phyloP scores from a whole-genome alignment of 345 rosid genomes.

The Litchi chinensis region DNA sequence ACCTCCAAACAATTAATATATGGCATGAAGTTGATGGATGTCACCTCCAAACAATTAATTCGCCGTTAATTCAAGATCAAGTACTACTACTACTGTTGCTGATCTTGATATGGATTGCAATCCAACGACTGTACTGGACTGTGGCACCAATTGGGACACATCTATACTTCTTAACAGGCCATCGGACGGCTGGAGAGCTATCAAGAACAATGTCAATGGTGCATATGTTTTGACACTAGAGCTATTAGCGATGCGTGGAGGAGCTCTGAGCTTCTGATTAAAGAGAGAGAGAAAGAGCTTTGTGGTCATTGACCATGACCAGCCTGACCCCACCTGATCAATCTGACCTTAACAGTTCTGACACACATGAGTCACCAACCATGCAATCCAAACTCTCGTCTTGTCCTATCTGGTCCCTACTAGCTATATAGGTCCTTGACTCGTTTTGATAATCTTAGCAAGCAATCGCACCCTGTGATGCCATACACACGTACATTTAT shows the following conservation, averaged over 20 bases:
- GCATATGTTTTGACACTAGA: slow-evolving; percentile 39
- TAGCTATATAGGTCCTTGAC: not conserved
- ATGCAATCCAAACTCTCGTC: not conserved
- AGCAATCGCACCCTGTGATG: slow-evolving; percentile 37
- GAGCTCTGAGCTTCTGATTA: slow-evolving; percentile 37
- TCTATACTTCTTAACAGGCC: slow-evolving; percentile 42
- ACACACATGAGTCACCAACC: slow-evolving; percentile 11
- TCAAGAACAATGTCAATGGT: slow-evolving; percentile 35
- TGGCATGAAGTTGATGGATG: slow-evolving; percentile 59
- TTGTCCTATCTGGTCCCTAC: not conserved
- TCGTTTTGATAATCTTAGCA: not conserved
- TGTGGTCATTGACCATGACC: slow-evolving; percentile 48
- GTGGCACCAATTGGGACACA: slow-evolving; percentile 51
- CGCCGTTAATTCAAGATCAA: slow-evolving; percentile 15
- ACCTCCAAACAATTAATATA: slow-evolving; percentile 23
- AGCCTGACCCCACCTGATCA: slow-evolving; percentile 1
- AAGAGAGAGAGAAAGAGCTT: slow-evolving; percentile 46
- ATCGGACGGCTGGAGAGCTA: slow-evolving; percentile 30
- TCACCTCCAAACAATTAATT: slow-evolving; percentile 24
- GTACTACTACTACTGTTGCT: not conserved
- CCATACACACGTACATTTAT: slow-evolving; percentile 1
- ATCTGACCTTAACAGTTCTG: slow-evolving; percentile 3
- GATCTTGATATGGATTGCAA: slow-evolving; percentile 9
- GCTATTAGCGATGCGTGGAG: slow-evolving; percentile 41
- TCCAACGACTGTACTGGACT: slow-evolving; percentile 39